Evolutionary conservation across 2,329 filamentous ascomycete species (phyloP).

Genomic region (Penicillium sp.): DNA sequence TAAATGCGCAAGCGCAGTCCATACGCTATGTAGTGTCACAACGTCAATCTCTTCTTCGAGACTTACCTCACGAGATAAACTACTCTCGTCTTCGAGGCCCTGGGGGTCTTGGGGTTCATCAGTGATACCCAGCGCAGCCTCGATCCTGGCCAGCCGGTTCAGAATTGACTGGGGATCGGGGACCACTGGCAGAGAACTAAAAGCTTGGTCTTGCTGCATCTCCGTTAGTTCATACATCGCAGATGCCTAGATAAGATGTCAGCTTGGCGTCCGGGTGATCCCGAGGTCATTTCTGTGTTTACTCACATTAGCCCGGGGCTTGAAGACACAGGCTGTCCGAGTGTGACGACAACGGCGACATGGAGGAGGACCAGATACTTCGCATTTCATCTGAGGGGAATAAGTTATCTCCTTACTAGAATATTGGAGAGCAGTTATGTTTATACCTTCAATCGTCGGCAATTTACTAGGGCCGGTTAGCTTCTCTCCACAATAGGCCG

Average conservation of each 20-base stretch:
- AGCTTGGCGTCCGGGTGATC: not conserved
- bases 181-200: constrained; percentile 3
- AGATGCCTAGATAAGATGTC: constrained; percentile 20
- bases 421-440: not conserved
- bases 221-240: constrained; percentile 21
- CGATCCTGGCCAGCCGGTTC: constrained; percentile 26
- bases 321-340: constrained; percentile 26
- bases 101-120: not conserved
- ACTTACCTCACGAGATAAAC: constrained; percentile 8
- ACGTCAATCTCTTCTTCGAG: constrained; percentile 13
- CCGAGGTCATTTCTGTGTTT: too few species aligned
- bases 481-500: not conserved
- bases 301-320: constrained; percentile 31
- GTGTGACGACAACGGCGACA: constrained; percentile 30
- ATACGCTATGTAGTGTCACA: constrained; percentile 18
- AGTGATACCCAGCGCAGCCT: constrained; percentile 23
- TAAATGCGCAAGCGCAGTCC: constrained; percentile 25
- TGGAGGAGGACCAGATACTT: constrained; percentile 27
- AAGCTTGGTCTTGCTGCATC: constrained; percentile 4
- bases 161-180: constrained; percentile 22
- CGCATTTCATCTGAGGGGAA: constrained; percentile 28
- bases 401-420: not conserved
- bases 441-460: constrained; percentile 30
- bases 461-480: constrained; percentile 28
- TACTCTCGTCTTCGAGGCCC: constrained; percentile 3